phyloP scores from a whole-genome alignment of 148 eudicot species.

The Gaultheria prostrata region DNA sequence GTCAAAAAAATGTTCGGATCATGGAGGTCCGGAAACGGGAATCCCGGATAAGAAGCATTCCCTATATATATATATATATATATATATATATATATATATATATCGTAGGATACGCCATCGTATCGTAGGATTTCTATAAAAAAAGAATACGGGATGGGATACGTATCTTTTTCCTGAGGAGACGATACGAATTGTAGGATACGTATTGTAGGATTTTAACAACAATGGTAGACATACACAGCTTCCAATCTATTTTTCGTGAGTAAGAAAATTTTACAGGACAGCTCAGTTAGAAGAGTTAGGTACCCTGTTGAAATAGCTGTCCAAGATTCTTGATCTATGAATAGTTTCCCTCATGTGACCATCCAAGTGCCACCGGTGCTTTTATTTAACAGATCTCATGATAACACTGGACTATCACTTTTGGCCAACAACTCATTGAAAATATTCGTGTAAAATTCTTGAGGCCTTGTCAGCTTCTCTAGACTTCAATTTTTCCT shows the following conservation, averaged over 20 bases:
- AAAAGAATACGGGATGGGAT: too few species aligned
- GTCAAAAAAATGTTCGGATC: too few species aligned
- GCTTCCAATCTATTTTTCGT: background rate
- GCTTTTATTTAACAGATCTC: background rate
- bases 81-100: too few species aligned
- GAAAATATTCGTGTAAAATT: background rate
- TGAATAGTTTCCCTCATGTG: background rate
- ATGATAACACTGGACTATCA: background rate
- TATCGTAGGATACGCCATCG: too few species aligned
- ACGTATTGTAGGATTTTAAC: too few species aligned
- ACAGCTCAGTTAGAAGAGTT: background rate
- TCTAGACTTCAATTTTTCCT: background rate
- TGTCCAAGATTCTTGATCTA: background rate
- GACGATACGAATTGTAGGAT: too few species aligned
- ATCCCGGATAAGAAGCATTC: too few species aligned
- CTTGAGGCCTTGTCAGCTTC: background rate
- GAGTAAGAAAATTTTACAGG: background rate
- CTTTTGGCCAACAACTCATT: background rate
- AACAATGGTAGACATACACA: background rate
- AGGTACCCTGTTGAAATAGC: background rate
- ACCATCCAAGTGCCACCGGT: background rate
- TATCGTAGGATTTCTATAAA: too few species aligned
- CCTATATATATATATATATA: too few species aligned
- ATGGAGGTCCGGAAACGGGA: too few species aligned
- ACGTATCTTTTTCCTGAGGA: too few species aligned